A percentile compares a stretch with the other conserved stretches of the same genome.
Conservation (phyloP, 352 stramenopile species). For the Phytophthora idaei region DNA sequence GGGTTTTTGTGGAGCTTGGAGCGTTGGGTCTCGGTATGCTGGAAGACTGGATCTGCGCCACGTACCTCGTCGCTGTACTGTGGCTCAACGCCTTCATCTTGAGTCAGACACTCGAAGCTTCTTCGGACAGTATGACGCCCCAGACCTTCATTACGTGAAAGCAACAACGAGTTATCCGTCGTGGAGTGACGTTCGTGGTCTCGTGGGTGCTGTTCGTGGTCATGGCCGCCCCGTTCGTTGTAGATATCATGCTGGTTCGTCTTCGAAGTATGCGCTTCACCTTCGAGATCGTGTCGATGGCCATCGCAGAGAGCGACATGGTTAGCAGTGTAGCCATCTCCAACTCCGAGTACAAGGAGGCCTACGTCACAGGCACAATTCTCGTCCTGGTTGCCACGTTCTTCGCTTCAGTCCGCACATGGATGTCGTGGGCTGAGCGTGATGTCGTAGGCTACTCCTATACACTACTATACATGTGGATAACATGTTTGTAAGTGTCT, state of each 20-base stretch:
- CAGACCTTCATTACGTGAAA: slow-evolving; percentile 35
- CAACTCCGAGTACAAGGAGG: slow-evolving; percentile 15
- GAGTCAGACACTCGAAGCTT: slow-evolving; percentile 10
- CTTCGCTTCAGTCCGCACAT: slow-evolving; percentile 32
- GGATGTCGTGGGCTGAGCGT: slow-evolving; percentile 26
- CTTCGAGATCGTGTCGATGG: slow-evolving; percentile 35
- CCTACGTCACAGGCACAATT: slow-evolving; percentile 17
- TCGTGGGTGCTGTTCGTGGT: slow-evolving; percentile 29
- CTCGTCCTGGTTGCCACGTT: slow-evolving; percentile 15
- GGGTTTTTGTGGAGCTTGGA: slow-evolving; percentile 16
- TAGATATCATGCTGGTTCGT: slow-evolving; percentile 32
- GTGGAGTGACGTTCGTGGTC: slow-evolving; percentile 21
- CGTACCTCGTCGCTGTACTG: slow-evolving; percentile 34
- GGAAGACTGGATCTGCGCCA: slow-evolving; percentile 38
- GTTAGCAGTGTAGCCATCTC: slow-evolving; percentile 32
- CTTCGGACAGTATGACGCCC: slow-evolving; percentile 25
- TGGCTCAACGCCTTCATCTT: slow-evolving; percentile 35
- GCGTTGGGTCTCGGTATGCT: slow-evolving; percentile 27
- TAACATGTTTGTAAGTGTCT: too few species aligned
- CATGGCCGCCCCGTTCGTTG: slow-evolving; percentile 21
- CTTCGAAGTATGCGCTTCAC: slow-evolving; percentile 40
- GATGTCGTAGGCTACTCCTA: too few species aligned
- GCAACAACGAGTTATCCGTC: slow-evolving; percentile 22
- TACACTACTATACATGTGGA: too few species aligned
- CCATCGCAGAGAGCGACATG: slow-evolving; percentile 28